Conservation (phyloP, 2,329 filamentous ascomycete genomes). For the Pseudocercospora cruenta region DNA sequence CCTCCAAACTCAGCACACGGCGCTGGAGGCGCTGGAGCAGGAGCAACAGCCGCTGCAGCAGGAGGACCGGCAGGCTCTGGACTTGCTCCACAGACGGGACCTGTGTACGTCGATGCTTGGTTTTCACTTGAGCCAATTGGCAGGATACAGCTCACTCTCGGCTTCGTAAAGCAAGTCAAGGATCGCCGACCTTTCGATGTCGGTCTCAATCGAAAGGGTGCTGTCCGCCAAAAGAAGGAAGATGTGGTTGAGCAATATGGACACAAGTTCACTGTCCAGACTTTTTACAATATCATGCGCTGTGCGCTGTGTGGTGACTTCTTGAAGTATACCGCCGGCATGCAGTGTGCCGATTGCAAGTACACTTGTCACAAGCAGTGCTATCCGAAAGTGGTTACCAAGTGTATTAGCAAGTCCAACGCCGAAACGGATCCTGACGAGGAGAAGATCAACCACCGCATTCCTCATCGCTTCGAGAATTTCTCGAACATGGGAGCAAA, state of each 20-base stretch:
- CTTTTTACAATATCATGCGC: slow-evolving; percentile 99
- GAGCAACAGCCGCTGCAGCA: slow-evolving; percentile 44
- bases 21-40: slow-evolving; percentile 36
- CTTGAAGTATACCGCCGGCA: slow-evolving; percentile 96
- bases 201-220: slow-evolving; percentile 90
- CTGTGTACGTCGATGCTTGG: slow-evolving; percentile 81
- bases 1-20: slow-evolving; percentile 47
- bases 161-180: slow-evolving; percentile 88
- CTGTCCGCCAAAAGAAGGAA: slow-evolving; percentile 95
- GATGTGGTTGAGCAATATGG: slow-evolving; percentile 98
- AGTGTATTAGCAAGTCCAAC: slow-evolving; percentile 99
- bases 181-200: slow-evolving; percentile 82
- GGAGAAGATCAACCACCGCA: slow-evolving; percentile 99
- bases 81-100: slow-evolving; percentile 55
- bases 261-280: slow-evolving; percentile 97
- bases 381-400: slow-evolving; percentile 94
- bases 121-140: slow-evolving; percentile 95
- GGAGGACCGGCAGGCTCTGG: slow-evolving; percentile 44
- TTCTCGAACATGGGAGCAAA: slow-evolving; percentile 98
- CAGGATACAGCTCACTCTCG: slow-evolving; percentile 86
- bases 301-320: slow-evolving; percentile 97
- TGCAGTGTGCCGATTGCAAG: slow-evolving; percentile 99
- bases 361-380: slow-evolving; percentile 99
- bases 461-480: slow-evolving; percentile 94
- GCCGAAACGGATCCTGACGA: slow-evolving; percentile 97